Conservation (phyloP, 495 filamentous ascomycete genomes). For the Cairneyella variabilis region DNA sequence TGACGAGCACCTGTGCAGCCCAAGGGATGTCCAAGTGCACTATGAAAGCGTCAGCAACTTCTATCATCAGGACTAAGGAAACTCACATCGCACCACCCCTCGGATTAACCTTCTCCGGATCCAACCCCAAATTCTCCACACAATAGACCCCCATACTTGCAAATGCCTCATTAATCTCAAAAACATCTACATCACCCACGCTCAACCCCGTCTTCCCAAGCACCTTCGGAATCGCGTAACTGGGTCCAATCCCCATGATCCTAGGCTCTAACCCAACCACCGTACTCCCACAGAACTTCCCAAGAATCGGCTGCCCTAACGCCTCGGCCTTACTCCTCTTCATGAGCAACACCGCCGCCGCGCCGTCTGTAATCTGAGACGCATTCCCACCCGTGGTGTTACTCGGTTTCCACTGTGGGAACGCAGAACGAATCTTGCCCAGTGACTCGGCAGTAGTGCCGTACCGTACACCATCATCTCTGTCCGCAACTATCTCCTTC, state of each 20-base stretch:
- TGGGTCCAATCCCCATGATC: conserved; percentile 96
- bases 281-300: conserved; percentile 89
- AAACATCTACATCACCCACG: conserved; percentile 78
- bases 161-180: conserved; percentile 97
- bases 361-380: conserved; percentile 90
- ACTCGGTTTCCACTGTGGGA: conserved; percentile 69
- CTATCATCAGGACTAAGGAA: conserved; percentile 22
- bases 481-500: conserved; percentile 67
- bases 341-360: conserved; percentile 89
- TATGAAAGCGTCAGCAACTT: neutral
- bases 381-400: conserved; percentile 90
- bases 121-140: conserved; percentile 69
- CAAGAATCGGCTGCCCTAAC: conserved; percentile 85
- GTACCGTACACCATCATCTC: conserved; percentile 83
- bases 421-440: conserved; percentile 83
- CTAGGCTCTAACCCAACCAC: conserved; percentile 84
- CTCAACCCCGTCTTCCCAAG: conserved; percentile 70
- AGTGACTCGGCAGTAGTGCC: conserved; percentile 83
- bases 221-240: conserved; percentile 90
- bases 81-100: conserved; percentile 64
- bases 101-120: conserved; percentile 83
- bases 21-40: conserved; percentile 74
- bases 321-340: conserved; percentile 81
- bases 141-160: conserved; percentile 76
- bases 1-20: conserved; percentile 77